Evolutionary conservation across 2,329 filamentous ascomycete species (phyloP), one percentile per base, ranked within the genome.

Genomic region (Claviceps maximensis): DNA sequence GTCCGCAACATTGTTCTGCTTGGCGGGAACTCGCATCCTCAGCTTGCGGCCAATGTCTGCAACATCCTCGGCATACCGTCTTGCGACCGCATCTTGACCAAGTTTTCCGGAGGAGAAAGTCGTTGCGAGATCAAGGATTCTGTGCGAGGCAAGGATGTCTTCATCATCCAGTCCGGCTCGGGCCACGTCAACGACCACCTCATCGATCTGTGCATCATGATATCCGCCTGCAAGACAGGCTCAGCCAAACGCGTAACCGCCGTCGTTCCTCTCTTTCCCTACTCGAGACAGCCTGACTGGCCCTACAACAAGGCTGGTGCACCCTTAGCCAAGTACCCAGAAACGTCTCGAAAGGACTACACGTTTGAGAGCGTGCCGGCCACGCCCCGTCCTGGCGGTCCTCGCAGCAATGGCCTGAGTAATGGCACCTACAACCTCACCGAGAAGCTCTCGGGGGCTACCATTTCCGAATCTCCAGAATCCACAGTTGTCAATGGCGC

Each of bases 111-210:
- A 51, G 93, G 93, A 60, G 93, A 97, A 74, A 95, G 87, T 60
- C 83, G 91, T 53, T 91, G 95, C 58, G 93, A 97, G 71, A 95
- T 98, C 64, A 80, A 90, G 68, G 93, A 98, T 70, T 95, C 89
- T 15, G 93, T 98, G 50, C 86, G 93, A 62, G 93, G 88, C 61
- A 98, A 98, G 70, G 93, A 98, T 81, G 93, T 96, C 67, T 98
- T 94, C 74, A 96, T 97, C 67, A 89, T 98, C 63, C 91, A 97
- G 71, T 93, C 89, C 44, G 89, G 89, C 61, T 88, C 88, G 61
- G 89, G 89, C 58, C 87, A 86, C 63, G 88, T 96, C 71, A 98
- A 98, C 67, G 93, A 98, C 71, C 84, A 95, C 71, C 82, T 98
- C 59, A 86, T 98, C 74, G 93, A 98, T 67, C 83, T 97, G 49